Evolutionary conservation across 306 rosid genomes (phyloP).

Genomic region (Cotoneaster glaucophyllus): DNA sequence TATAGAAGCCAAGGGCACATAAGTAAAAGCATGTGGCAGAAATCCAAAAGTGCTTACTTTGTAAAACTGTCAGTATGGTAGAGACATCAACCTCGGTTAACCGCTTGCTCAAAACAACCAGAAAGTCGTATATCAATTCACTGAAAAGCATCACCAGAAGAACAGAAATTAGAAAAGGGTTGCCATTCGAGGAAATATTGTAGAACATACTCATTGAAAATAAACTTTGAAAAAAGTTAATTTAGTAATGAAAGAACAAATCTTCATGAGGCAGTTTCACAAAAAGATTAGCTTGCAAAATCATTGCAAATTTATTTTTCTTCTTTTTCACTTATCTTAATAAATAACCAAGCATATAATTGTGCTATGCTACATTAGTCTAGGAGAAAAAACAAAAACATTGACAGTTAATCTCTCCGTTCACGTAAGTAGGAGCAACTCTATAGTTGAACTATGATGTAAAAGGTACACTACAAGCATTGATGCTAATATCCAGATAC

Average conservation of each 20-base stretch:
- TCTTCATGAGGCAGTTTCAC: not conserved
- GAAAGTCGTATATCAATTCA: constrained; percentile 80
- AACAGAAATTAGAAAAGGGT: constrained; percentile 18
- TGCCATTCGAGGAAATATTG: not conserved
- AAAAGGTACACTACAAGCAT: not conserved
- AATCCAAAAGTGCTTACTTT: constrained; percentile 48
- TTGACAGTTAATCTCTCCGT: not conserved
- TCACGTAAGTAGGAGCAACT: not conserved
- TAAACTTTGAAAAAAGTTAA: not conserved
- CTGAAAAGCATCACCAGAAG: constrained; percentile 44
- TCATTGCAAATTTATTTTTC: not conserved
- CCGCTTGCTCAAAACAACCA: constrained; percentile 63
- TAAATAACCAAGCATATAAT: not conserved
- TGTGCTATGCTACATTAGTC: not conserved
- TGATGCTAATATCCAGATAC: not conserved
- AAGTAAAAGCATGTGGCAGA: not conserved
- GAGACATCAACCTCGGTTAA: constrained; percentile 77
- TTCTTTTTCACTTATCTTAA: not conserved
- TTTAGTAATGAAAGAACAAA: too few species aligned
- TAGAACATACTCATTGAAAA: not conserved
- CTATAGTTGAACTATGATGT: not conserved
- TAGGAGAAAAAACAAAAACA: not conserved
- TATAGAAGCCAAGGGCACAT: constrained; percentile 5
- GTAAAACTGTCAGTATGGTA: constrained; percentile 63
- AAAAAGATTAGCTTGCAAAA: not conserved